A percentile compares a stretch with the other conserved stretches of the same genome.
phyloP scores from a whole-genome alignment of 2,329 filamentous ascomycete genomes.

The Sporothrix euskadiensis region DNA sequence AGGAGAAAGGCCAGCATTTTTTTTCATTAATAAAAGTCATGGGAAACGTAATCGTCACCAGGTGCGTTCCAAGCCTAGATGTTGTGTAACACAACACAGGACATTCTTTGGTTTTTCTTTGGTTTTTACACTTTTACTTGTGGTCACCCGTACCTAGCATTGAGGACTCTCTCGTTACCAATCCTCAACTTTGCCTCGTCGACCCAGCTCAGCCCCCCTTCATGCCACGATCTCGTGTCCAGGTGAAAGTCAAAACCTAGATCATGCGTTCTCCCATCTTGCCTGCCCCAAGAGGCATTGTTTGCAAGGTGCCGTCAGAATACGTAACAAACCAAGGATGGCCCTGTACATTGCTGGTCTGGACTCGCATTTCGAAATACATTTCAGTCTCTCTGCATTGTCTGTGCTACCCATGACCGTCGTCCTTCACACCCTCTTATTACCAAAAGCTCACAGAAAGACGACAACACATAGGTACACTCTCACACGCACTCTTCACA shows the following conservation, averaged over 20 bases:
- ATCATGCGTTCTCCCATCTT: neutral
- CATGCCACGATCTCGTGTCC: neutral
- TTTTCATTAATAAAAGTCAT: neutral
- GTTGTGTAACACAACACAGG: neutral
- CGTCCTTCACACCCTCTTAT: slow-evolving; percentile 6
- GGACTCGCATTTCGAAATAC: neutral
- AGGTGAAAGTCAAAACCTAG: neutral
- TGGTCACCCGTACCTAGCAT: neutral
- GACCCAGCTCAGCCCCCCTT: neutral
- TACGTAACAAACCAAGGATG: neutral
- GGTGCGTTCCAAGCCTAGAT: neutral
- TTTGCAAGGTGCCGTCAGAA: neutral
- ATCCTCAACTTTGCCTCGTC: neutral
- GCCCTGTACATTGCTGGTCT: neutral
- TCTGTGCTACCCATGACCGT: neutral
- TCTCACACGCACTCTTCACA: neutral
- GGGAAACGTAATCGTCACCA: neutral
- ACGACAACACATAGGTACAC: slow-evolving; percentile 5
- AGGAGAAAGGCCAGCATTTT: neutral
- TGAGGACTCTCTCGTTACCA: neutral
- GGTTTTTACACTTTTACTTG: neutral
- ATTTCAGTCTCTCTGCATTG: neutral
- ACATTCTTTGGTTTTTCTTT: neutral
- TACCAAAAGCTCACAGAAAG: neutral
- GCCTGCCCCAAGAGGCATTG: neutral